These are phyloP conservation scores for Trichaptum fuscoviolaceum DNA, from an alignment of 768 basidiomycete genomes.

Conservation along the genomic window DNA sequence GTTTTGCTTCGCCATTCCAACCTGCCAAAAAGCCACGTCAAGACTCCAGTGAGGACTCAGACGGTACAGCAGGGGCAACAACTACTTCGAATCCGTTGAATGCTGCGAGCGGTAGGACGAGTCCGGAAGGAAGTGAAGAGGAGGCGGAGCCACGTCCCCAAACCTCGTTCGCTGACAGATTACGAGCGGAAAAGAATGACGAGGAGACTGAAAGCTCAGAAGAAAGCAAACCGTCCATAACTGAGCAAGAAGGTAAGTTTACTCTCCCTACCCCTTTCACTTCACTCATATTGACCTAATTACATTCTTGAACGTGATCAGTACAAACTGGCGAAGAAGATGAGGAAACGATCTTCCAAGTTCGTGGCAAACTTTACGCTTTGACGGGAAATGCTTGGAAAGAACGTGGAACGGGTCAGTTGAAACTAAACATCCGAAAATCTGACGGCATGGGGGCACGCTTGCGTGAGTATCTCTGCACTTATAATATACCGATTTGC, in stretches of 20 bases:
- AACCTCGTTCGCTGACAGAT: slow-evolving; percentile 56
- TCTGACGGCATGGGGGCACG: slow-evolving; percentile 65
- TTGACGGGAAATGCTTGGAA: slow-evolving; percentile 64
- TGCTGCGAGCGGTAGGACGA: slow-evolving; percentile 21
- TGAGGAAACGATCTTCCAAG: slow-evolving; percentile 70
- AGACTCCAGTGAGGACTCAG: slow-evolving; percentile 16
- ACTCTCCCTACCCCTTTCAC: neutral
- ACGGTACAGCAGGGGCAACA: neutral
- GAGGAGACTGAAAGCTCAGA: slow-evolving; percentile 44
- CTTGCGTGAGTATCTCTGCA: slow-evolving; percentile 41
- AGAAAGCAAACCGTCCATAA: slow-evolving; percentile 39
- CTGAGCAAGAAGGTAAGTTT: slow-evolving; percentile 62
- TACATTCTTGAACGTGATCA: slow-evolving; percentile 22
- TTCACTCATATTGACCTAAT: slow-evolving; percentile 3
- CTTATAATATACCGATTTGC: slow-evolving; percentile 2
- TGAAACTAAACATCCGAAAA: slow-evolving; percentile 64
- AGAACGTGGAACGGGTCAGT: slow-evolving; percentile 66
- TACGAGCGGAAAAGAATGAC: slow-evolving; percentile 58
- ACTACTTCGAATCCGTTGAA: slow-evolving; percentile 8
- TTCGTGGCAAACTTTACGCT: slow-evolving; percentile 69
- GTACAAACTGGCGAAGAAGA: slow-evolving; percentile 80
- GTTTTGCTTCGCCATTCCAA: slow-evolving; percentile 28
- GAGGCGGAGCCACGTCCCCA: slow-evolving; percentile 13
- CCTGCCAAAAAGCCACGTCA: slow-evolving; percentile 42
- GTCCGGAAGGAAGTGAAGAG: slow-evolving; percentile 17